Evolutionary conservation across 1,139 yeast genomes (phyloP).

Genomic region (Debaryomyces nepalensis): DNA sequence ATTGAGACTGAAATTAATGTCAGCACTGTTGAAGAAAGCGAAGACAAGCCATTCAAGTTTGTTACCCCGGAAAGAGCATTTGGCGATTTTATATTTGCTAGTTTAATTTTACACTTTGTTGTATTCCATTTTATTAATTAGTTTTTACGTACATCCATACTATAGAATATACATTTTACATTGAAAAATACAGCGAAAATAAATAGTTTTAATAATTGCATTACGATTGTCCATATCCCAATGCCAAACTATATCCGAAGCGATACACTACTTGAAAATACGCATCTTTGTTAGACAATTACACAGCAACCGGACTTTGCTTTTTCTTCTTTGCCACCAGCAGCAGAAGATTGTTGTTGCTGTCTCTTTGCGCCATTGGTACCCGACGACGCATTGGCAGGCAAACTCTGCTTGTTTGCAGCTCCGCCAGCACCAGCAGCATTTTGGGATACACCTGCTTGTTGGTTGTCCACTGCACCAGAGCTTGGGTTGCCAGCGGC

Average conservation of each 20-base stretch:
- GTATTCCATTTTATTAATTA: constrained; percentile 89
- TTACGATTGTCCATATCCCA: no score
- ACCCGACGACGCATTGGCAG: constrained; percentile 11
- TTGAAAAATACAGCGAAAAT: constrained; percentile 1
- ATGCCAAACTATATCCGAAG: no score
- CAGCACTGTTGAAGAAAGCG: constrained; percentile 11
- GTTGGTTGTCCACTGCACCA: constrained; percentile 5
- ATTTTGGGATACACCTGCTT: constrained; percentile 12
- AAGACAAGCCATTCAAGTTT: constrained; percentile 47
- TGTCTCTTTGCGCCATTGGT: constrained; percentile 16
- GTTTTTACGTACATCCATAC: not conserved
- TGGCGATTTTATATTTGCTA: constrained; percentile 88
- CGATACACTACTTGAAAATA: no score
- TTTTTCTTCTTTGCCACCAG: constrained; percentile 28
- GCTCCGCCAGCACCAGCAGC: constrained; percentile 15
- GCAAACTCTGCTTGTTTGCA: not conserved
- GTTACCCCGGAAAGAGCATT: constrained; percentile 81
- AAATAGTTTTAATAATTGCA: constrained; percentile 3
- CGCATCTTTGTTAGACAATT: constrained; percentile 39
- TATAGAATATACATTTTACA: constrained; percentile 6
- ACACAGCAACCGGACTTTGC: constrained; percentile 53
- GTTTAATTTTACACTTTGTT: constrained; percentile 85
- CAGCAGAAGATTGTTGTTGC: constrained; percentile 22
- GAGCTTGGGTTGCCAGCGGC: constrained; percentile 9
- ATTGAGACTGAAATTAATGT: constrained; percentile 16